Base-by-base conservation (phyloP, 2,329 filamentous ascomycete species). In the Arthroderma sp. region DNA sequence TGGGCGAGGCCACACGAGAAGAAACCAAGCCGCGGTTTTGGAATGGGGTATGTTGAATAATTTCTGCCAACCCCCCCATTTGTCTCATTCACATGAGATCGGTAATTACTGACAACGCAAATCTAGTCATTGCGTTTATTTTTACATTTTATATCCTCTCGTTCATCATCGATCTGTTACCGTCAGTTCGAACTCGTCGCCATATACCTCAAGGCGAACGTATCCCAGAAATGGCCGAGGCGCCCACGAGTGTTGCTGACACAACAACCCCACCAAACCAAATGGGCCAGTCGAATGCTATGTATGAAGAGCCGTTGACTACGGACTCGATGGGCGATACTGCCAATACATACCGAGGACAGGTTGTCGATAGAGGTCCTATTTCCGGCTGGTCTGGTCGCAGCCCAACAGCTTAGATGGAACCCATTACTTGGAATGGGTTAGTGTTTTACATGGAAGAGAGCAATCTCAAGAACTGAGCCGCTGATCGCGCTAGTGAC, bases 141-240 rank as follows among this genome's bases (percentile, higher is more conserved):
- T 95, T 88, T 67, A 85, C 83, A 43, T 82, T 88, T 58, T 96
- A 94, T 66, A 73, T 93, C 49, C 74, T 89, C 50, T 86, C 82
- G 49, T 96, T 94, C 69, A 74, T 82, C 57, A 73, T 95, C 59
- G 89, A 98, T 66, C 77, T 98, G 41, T 73, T 84, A 51, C 91
- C 91, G 0, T 85, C 86, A 7, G 70, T 83, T 2, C 70, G 74
- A 50, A 83, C 78, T 7, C 77, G 73, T 51, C 60, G 67, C 52
- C 65, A 64, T 42, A 46, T 66, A 4, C 66, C 66, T 0, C 66
- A 69, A 43, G 66, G 65, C 29, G 59, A 66, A 50, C 53, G 52
- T 15, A 27, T 59, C 30, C 53, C 55, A 48, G 53, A 56, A 15
- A 57, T 58, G 53, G 36, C 47, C 11, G 45, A 56, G 9, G 43